phyloP scores from a whole-genome alignment of 2,329 filamentous ascomycete genomes.

The Amphichorda felina region DNA sequence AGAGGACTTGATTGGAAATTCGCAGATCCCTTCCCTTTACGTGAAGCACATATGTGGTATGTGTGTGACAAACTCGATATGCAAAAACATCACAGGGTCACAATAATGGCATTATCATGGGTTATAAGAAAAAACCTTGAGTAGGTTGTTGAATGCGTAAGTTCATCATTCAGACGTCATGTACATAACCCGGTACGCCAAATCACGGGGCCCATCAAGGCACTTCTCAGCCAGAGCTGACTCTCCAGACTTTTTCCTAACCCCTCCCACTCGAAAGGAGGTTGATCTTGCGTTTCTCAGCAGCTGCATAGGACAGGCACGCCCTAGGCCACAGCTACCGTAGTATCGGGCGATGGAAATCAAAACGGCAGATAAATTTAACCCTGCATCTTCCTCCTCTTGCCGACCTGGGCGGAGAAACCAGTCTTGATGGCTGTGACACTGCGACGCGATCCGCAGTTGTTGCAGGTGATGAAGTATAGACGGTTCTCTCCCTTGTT shows the following conservation, averaged over 20 bases:
- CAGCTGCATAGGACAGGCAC: too few relatives aligned
- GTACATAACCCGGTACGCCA: constrained; percentile 1
- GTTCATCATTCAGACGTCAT: constrained; percentile 2
- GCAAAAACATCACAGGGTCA: too few relatives aligned
- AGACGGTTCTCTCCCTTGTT: constrained; percentile 99
- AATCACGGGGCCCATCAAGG: background rate
- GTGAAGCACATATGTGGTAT: too few relatives aligned
- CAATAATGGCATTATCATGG: too few relatives aligned
- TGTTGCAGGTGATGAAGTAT: constrained; percentile 95
- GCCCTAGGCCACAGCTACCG: too few relatives aligned
- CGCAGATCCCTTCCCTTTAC: too few relatives aligned
- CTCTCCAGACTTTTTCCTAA: background rate
- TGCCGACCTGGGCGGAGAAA: constrained; percentile 99
- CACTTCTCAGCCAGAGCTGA: too few relatives aligned
- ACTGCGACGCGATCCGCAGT: constrained; percentile 69
- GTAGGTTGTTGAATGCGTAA: too few relatives aligned
- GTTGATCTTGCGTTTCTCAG: too few relatives aligned
- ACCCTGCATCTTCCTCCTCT: constrained; percentile 88
- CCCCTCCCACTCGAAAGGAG: background rate
- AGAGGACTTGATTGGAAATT: too few relatives aligned
- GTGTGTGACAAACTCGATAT: too few relatives aligned
- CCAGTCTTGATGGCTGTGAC: constrained; percentile 99
- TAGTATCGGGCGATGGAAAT: background rate
- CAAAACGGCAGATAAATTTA: constrained; percentile 29
- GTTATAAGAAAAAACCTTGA: too few relatives aligned